Evolutionary conservation across 495 filamentous ascomycete species (phyloP).

Genomic region (Peziza echinospora): DNA sequence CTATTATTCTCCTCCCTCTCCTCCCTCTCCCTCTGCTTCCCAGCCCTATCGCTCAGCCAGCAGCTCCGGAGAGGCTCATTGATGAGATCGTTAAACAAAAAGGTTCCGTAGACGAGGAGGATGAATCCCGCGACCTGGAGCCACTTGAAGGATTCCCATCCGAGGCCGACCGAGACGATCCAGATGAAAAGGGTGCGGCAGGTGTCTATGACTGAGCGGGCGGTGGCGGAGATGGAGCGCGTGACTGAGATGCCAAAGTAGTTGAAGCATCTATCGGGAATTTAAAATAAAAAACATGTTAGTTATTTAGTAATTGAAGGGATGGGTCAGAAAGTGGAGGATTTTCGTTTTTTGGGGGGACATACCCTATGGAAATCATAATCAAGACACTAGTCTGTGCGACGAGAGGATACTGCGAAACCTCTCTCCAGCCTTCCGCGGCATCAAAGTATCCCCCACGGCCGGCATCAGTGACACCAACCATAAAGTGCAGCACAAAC

Average conservation of each 20-base stretch:
- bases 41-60: constrained; percentile 30
- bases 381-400: constrained; percentile 59
- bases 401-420: constrained; percentile 46
- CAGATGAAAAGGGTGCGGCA: constrained; percentile 97
- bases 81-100: constrained; percentile 59
- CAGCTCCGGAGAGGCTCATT: background rate
- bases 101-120: constrained; percentile 86
- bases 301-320: background rate
- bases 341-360: background rate
- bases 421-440: constrained; percentile 58
- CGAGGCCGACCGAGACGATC: constrained; percentile 77
- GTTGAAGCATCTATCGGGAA: constrained; percentile 81
- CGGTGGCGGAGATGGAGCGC: constrained; percentile 66
- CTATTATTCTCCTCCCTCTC: no score
- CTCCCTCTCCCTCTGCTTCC: no score
- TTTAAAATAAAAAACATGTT: no score
- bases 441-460: constrained; percentile 73
- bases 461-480: constrained; percentile 55
- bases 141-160: constrained; percentile 98
- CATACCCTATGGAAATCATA: constrained; percentile 78
- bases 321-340: constrained; percentile 3
- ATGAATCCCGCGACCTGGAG: constrained; percentile 77
- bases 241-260: constrained; percentile 94
- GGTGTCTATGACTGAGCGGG: constrained; percentile 87
- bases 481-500: constrained; percentile 49